Conservation (phyloP, 2,329 filamentous ascomycete genomes). For the Fonsecaea monophora region DNA sequence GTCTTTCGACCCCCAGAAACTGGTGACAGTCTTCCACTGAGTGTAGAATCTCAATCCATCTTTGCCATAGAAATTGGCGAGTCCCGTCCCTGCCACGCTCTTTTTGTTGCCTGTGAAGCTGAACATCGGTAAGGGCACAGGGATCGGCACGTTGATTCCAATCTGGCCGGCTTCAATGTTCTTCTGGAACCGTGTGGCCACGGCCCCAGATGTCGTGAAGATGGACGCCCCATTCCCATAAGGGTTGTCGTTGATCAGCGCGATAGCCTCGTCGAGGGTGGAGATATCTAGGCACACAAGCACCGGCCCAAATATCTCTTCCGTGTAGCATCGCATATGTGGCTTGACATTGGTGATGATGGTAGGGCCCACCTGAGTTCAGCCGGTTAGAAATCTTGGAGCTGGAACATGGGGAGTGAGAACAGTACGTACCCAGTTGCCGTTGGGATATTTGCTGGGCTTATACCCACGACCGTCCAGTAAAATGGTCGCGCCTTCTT, state of each 20-base stretch:
- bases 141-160: constrained; percentile 71
- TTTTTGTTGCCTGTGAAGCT: constrained; percentile 78
- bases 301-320: constrained; percentile 72
- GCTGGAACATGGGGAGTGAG: too few species aligned
- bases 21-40: constrained; percentile 95
- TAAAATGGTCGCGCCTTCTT: constrained; percentile 68
- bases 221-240: constrained; percentile 71
- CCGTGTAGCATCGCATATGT: constrained; percentile 69
- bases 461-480: constrained; percentile 67
- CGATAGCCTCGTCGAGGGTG: constrained; percentile 67
- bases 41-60: constrained; percentile 55
- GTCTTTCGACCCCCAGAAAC: constrained; percentile 85
- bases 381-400: too few species aligned
- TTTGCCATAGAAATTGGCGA: constrained; percentile 72
- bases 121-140: constrained; percentile 68
- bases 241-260: constrained; percentile 69
- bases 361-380: constrained; percentile 60
- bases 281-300: constrained; percentile 67
- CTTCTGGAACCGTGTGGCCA: constrained; percentile 67
- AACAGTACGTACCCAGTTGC: too few species aligned
- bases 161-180: constrained; percentile 71
- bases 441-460: constrained; percentile 44
- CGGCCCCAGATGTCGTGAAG: constrained; percentile 68
- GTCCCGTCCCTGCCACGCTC: constrained; percentile 87
- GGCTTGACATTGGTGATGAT: constrained; percentile 70